phyloP scores from a whole-genome alignment of 345 rosid genomes.

The Corchorus olitorius region DNA sequence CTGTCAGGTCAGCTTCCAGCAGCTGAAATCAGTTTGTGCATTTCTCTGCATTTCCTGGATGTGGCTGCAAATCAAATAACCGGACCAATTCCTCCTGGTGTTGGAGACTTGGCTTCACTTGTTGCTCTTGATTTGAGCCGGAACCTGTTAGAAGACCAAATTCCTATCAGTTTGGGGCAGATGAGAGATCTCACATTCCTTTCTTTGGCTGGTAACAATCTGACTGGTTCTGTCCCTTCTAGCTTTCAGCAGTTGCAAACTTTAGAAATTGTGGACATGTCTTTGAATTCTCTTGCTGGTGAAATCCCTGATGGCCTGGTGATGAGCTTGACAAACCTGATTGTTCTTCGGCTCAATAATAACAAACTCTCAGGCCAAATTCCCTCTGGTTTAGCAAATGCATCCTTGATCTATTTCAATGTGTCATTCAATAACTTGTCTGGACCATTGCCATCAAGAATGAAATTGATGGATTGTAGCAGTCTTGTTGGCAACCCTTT shows the following conservation, averaged over 20 bases:
- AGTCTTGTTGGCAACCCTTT: slow-evolving; percentile 58
- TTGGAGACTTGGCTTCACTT: slow-evolving; percentile 46
- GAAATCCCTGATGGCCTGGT: slow-evolving; percentile 48
- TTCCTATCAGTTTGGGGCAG: slow-evolving; percentile 43
- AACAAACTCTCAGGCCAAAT: slow-evolving; percentile 62
- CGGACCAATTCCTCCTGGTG: slow-evolving; percentile 47
- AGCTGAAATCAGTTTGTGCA: slow-evolving; percentile 45
- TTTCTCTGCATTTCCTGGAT: slow-evolving; percentile 51
- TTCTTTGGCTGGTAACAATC: slow-evolving; percentile 58
- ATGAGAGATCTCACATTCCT: slow-evolving; percentile 44
- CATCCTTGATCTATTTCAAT: slow-evolving; percentile 48
- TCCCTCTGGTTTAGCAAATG: slow-evolving; percentile 55
- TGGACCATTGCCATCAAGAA: slow-evolving; percentile 54
- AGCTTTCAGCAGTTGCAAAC: slow-evolving; percentile 43
- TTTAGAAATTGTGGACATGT: slow-evolving; percentile 56
- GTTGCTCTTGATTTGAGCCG: slow-evolving; percentile 51
- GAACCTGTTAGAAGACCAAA: slow-evolving; percentile 50
- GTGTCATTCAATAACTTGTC: slow-evolving; percentile 64
- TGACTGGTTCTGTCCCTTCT: slow-evolving; percentile 53
- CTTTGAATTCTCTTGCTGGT: slow-evolving; percentile 58
- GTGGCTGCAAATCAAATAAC: slow-evolving; percentile 53
- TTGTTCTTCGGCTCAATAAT: slow-evolving; percentile 55
- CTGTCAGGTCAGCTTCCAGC: slow-evolving; percentile 49
- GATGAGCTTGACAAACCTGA: slow-evolving; percentile 44
- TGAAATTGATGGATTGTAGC: slow-evolving; percentile 43